Evolutionary conservation across 306 rosid species (phyloP).

Genomic region (Amphicarpaea edgeworthii): DNA sequence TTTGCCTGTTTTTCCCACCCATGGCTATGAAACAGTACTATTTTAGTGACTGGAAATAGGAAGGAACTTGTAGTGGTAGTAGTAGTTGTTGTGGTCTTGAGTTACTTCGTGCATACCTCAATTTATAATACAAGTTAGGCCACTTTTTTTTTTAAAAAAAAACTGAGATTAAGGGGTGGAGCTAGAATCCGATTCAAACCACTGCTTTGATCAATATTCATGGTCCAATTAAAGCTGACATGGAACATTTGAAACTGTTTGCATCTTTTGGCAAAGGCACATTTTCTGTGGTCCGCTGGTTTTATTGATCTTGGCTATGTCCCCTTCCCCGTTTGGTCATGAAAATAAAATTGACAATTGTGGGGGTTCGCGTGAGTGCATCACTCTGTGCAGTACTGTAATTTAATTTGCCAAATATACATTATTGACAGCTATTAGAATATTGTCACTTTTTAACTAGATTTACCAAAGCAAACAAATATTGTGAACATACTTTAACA

Average conservation of each 20-base stretch:
- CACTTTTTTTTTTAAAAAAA: constrained; percentile 37
- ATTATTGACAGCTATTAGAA: background rate
- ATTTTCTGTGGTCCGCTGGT: constrained; percentile 54
- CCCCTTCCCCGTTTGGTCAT: constrained; percentile 14
- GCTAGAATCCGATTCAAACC: constrained; percentile 63
- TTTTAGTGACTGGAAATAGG: background rate
- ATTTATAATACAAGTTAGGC: constrained; percentile 44
- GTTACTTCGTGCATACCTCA: constrained; percentile 35
- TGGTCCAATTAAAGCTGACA: constrained; percentile 47
- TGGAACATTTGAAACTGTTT: constrained; percentile 31
- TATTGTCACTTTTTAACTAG: constrained; percentile 1
- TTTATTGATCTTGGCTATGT: constrained; percentile 32
- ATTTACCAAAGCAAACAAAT: background rate
- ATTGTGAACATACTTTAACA: background rate
- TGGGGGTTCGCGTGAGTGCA: background rate
- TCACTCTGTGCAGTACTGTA: background rate
- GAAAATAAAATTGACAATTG: constrained; percentile 10
- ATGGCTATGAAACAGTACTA: constrained; percentile 38
- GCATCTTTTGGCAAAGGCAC: constrained; percentile 44
- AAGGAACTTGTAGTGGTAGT: constrained; percentile 31
- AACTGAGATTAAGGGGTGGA: constrained; percentile 39
- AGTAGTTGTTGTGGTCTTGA: constrained; percentile 18
- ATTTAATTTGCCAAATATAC: constrained; percentile 31
- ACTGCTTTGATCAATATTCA: constrained; percentile 33
- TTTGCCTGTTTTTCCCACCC: constrained; percentile 71